These are phyloP conservation scores for Penicillium sclerotiorum DNA, from an alignment of 2,329 filamentous ascomycete genomes.

Conservation along the genomic window DNA sequence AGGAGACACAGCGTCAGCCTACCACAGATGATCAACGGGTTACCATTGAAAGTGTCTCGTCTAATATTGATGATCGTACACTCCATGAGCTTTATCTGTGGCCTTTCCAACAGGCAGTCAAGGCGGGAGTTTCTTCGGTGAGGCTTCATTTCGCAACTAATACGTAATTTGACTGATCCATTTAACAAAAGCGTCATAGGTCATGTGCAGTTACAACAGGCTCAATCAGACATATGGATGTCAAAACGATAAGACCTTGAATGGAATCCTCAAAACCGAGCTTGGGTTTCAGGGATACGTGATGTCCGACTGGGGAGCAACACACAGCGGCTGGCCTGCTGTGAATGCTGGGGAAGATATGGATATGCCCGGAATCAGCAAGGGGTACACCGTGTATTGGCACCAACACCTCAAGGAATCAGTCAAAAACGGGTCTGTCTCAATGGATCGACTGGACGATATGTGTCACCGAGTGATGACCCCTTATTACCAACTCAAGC, in stretches of 20 bases:
- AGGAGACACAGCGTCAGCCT: constrained; percentile 38
- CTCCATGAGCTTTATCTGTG: constrained; percentile 76
- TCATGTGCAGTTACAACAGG: constrained; percentile 60
- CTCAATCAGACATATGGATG: constrained; percentile 79
- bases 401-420: constrained; percentile 52
- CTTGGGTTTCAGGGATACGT: constrained; percentile 80
- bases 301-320: constrained; percentile 76
- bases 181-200: not conserved
- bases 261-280: constrained; percentile 76
- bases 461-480: constrained; percentile 59
- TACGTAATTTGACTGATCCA: not conserved
- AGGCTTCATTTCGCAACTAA: not conserved
- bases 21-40: not conserved
- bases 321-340: constrained; percentile 67
- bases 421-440: constrained; percentile 62
- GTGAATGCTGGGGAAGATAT: constrained; percentile 78
- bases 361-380: constrained; percentile 70
- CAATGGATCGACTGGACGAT: constrained; percentile 59
- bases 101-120: constrained; percentile 74
- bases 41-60: constrained; percentile 13
- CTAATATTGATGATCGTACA: constrained; percentile 64
- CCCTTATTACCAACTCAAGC: constrained; percentile 52
- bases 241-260: constrained; percentile 75
- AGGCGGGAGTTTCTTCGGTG: constrained; percentile 59
- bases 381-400: constrained; percentile 30